A percentile compares a stretch with the other conserved stretches of the same genome.
phyloP scores from a whole-genome alignment of 495 filamentous ascomycete genomes.

The Penicillium turbatum region DNA sequence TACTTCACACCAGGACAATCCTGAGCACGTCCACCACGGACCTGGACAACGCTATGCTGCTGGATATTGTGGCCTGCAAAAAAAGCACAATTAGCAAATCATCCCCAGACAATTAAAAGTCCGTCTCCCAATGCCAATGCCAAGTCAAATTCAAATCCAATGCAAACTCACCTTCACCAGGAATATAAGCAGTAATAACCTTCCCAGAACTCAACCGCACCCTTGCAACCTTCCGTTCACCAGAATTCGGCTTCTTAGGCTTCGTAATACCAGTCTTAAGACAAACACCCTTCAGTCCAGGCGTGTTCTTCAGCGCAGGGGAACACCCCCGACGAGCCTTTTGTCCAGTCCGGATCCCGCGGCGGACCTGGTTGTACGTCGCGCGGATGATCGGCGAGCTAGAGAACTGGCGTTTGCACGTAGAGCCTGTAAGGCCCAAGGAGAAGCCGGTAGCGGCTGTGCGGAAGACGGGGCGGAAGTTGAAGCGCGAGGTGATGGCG shows the following conservation, averaged over 20 bases:
- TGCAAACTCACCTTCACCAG: slow-evolving; percentile 69
- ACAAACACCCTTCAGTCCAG: slow-evolving; percentile 92
- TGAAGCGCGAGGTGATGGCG: slow-evolving; percentile 23
- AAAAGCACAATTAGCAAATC: slow-evolving; percentile 8
- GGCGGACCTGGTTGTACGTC: slow-evolving; percentile 54
- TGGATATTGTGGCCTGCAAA: slow-evolving; percentile 88
- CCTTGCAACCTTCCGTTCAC: slow-evolving; percentile 85
- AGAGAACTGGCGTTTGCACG: slow-evolving; percentile 39
- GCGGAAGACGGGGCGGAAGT: slow-evolving; percentile 37
- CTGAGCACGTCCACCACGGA: slow-evolving; percentile 84
- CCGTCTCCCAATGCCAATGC: not conserved
- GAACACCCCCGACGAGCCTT: slow-evolving; percentile 77
- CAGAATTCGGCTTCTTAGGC: slow-evolving; percentile 98
- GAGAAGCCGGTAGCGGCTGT: slow-evolving; percentile 22
- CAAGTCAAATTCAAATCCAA: slow-evolving; percentile 3
- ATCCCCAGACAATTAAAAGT: too few species aligned
- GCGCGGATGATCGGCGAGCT: slow-evolving; percentile 38
- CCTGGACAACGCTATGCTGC: slow-evolving; percentile 95
- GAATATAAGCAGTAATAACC: slow-evolving; percentile 86
- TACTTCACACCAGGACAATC: slow-evolving; percentile 99
- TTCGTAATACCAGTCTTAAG: slow-evolving; percentile 85
- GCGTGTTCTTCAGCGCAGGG: slow-evolving; percentile 71
- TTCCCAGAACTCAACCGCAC: slow-evolving; percentile 83
- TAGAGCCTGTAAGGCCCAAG: not conserved
- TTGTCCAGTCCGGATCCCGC: slow-evolving; percentile 72